Evolutionary conservation across 1,284 basidiomycete species (phyloP), one percentile per base, ranked within the genome.

Genomic region (Austroboletus niveus): DNA sequence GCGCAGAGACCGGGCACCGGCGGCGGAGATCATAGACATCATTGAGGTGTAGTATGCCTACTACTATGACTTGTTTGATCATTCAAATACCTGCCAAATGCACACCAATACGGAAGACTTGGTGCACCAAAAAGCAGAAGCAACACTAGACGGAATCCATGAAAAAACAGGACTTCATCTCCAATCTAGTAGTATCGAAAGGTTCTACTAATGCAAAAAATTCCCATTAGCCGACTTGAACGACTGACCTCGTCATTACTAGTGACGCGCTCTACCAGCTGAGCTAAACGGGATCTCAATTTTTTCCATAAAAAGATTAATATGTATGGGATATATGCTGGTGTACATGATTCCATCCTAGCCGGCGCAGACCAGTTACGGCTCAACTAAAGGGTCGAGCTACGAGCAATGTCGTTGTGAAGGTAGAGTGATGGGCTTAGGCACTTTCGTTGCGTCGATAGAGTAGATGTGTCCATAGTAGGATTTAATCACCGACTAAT

Each of bases 241-340:
- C 74, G 71, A 75, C 70, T 76, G 73, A 75, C 74, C 76, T 76
- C 71, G 71, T 74, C 75, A 75, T 76, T 75, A 77, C 75, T 77
- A 78, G 76, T 79, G 76, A 77, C 73, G 76, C 77, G 77, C 76
- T 79, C 76, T 77, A 79, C 76, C 77, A 78, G 70, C 76, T 79
- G 76, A 78, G 77, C 75, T 79, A 79, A 77, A 72, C 70, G 67
- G 66, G 70, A 68, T 4, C 1, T 7, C 7, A 29, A 8, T 1
- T 4, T 29, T 1, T 3, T 10, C 5, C 10, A 11, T 7, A 31
- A 31, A 31, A 11, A 31, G 7, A 11, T 29, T 8, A 29, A 29
- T 29, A 29, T 29, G 27, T 24, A 24, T 24, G 17, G 17, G 17
- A 17, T 17, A 17, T 17, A 17, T 17, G 17, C 17, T 17, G 17